Evolutionary conservation across 257 asterid genomes (phyloP).

Genomic region (Capsicum pubescens): DNA sequence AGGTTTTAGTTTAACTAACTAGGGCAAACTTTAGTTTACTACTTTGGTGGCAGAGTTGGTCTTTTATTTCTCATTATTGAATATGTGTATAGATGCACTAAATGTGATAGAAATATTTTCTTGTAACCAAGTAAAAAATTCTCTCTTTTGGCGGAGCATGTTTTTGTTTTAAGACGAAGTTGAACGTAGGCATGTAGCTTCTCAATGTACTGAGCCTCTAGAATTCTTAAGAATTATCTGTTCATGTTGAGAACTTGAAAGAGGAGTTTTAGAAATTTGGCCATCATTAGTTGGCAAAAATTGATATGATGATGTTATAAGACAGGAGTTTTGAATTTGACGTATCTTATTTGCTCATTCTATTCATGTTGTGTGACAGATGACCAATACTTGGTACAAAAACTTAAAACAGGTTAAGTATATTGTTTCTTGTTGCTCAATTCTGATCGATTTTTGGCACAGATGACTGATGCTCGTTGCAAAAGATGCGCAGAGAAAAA

Average conservation of each 20-base stretch:
- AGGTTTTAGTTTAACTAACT: neutral
- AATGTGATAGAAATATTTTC: neutral
- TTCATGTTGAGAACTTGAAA: neutral
- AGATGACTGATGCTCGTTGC: conserved; percentile 96
- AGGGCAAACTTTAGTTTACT: neutral
- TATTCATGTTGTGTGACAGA: neutral
- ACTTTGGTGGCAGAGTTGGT: neutral
- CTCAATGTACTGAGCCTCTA: neutral
- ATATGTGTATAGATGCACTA: neutral
- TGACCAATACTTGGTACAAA: conserved; percentile 9
- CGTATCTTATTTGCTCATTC: conserved; percentile 1
- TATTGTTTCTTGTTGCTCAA: conserved; percentile 10
- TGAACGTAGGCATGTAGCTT: conserved; percentile 13
- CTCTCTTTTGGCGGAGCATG: neutral
- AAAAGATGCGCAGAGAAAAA: conserved; percentile 66
- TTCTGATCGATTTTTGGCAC: conserved; percentile 33
- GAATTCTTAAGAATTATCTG: neutral
- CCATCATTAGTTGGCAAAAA: conserved; percentile 10
- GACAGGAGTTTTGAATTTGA: conserved; percentile 14
- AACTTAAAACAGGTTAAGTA: neutral
- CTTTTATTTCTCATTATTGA: neutral
- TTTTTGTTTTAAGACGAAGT: conserved; percentile 10
- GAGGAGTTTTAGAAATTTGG: conserved; percentile 8
- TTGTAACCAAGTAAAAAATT: neutral
- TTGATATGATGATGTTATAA: conserved; percentile 4